These are phyloP conservation scores for Fraxinus platypoda DNA, from an alignment of 305 asterid genomes.

Conservation along the genomic window DNA sequence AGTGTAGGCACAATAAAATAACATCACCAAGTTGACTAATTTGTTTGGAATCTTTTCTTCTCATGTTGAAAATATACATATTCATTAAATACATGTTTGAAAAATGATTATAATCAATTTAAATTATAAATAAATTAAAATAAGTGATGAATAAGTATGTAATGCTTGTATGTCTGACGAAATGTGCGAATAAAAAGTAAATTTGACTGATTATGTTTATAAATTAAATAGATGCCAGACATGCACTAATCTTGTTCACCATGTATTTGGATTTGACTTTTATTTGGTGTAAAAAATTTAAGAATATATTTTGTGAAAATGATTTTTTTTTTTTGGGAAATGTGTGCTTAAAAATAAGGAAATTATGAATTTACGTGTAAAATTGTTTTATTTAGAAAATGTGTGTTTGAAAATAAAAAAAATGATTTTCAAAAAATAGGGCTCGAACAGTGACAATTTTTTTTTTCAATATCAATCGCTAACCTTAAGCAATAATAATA, in stretches of 20 bases:
- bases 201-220: neutral
- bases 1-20: conserved; percentile 11
- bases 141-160: too few relatives aligned
- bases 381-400: too few relatives aligned
- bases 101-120: too few relatives aligned
- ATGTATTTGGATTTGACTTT: neutral
- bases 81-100: neutral
- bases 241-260: too few relatives aligned
- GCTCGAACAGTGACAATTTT: too few relatives aligned
- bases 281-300: neutral
- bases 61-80: neutral
- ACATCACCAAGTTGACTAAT: conserved; percentile 27
- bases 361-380: too few relatives aligned
- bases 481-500: neutral
- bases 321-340: too few relatives aligned
- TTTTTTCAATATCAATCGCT: neutral
- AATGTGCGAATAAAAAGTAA: neutral
- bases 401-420: too few relatives aligned
- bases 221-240: neutral
- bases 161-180: neutral
- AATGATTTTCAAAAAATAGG: too few relatives aligned
- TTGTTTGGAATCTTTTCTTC: neutral
- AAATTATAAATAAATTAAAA: too few relatives aligned
- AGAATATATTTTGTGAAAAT: too few relatives aligned
- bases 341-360: neutral